Evolutionary conservation across 176 grass and related monocot genomes (phyloP).

Genomic region (Avena atlantica): DNA sequence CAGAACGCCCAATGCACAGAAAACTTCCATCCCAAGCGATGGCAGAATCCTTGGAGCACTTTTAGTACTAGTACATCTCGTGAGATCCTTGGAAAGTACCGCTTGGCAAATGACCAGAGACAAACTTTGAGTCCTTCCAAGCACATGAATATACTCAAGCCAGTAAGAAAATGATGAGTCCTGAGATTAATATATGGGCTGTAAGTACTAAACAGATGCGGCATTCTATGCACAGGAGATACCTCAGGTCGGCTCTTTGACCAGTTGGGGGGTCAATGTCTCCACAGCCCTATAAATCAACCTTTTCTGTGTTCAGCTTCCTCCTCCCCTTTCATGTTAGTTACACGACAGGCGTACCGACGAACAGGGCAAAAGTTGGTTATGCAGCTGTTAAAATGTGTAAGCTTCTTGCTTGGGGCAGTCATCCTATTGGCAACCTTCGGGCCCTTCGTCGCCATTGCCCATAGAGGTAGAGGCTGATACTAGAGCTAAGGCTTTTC

Average conservation of each 20-base stretch:
- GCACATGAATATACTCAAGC: conserved; percentile 51
- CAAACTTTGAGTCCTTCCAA: conserved; percentile 48
- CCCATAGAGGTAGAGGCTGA: conserved; percentile 48
- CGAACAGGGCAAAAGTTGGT: conserved; percentile 40
- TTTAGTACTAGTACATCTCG: conserved; percentile 34
- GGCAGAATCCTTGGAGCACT: conserved; percentile 37
- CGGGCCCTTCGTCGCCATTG: conserved; percentile 39
- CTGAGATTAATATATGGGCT: conserved; percentile 36
- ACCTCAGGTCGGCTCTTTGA: conserved; percentile 45
- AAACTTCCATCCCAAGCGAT: conserved; percentile 56
- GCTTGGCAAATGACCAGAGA: conserved; percentile 38
- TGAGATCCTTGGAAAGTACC: conserved; percentile 47
- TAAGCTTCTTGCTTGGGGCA: conserved; percentile 47
- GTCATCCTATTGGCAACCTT: conserved; percentile 45
- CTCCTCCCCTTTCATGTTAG: conserved; percentile 48
- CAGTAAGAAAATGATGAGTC: conserved; percentile 43
- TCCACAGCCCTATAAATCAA: conserved; percentile 52
- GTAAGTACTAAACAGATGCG: conserved; percentile 55
- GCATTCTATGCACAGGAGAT: conserved; percentile 44
- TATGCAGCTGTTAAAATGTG: conserved; percentile 48
- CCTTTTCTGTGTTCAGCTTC: conserved; percentile 22
- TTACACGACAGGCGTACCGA: conserved; percentile 51
- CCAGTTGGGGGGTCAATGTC: conserved; percentile 35
- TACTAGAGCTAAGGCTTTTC: background rate
- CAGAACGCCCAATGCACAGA: conserved; percentile 41